Base-by-base conservation (phyloP, 2,329 filamentous ascomycete genomes). In the Chrysoporthe deuterocubensis region DNA sequence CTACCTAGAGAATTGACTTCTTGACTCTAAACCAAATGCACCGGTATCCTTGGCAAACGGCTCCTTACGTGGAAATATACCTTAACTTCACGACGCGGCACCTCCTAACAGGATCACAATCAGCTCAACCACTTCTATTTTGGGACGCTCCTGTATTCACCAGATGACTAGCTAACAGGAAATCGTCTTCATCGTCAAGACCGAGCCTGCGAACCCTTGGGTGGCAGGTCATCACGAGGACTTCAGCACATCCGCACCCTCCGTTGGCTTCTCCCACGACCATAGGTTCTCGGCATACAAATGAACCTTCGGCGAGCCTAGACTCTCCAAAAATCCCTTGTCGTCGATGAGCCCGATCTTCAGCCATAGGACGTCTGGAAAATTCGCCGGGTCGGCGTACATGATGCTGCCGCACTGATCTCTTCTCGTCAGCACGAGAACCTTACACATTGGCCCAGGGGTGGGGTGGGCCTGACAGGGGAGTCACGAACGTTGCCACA, bases 331-430 rank as follows among this genome's bases (percentile, higher is more conserved):
- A n/a, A 65, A 67, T 0, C 46, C 42, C 9, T 37, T 61, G 62
- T 67, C 66, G 37, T 67, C 66, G 4, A 65, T 18, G 9, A 67
- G 66, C 16, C 66, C 66, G 11, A 56, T 60, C 66, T 67, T 67
- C 40, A 67, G 44, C 18, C 65, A 56, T 2, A 43, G 64, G 3
- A 18, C 46, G 7, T 43, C 57, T 4, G 48, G 62, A 13, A 7
- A 37, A 1, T 40, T 48, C 9, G 16, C 42, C 6, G 66, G 16
- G 2, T 54, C 56, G 6, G 62, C 62, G 44, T 42, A 67, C 56
- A 67, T 65, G 7, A 64, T 65, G 42, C 46, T 65, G 21, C 66
- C 66, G 34, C 66, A 67, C 66, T 67, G 11, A 13, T n/a, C 4
- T 11, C 18, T 1, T 4, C 32, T n/a, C 5, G 16, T 61, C 43